These are phyloP conservation scores for Nemania bipapillata DNA, from an alignment of 2,329 filamentous ascomycete genomes.

Conservation along the genomic window DNA sequence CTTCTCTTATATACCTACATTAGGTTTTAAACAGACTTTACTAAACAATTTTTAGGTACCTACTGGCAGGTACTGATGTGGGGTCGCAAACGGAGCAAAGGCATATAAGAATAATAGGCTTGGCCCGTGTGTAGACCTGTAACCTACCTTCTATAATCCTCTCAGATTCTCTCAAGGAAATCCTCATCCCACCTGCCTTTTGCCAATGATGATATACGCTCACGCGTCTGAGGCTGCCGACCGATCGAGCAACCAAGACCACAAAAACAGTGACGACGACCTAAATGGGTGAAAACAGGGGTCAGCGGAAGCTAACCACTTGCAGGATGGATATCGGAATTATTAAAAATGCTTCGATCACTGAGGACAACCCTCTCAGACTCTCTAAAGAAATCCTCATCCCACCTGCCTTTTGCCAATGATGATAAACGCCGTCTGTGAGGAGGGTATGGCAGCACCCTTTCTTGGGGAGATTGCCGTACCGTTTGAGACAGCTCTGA, in stretches of 20 bases:
- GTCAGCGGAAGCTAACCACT: constrained; percentile 12
- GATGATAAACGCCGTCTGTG: constrained; percentile 29
- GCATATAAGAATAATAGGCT: no score
- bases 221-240: constrained; percentile 6
- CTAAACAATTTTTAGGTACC: no score
- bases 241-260: constrained; percentile 1
- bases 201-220: constrained; percentile 28
- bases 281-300: constrained; percentile 11
- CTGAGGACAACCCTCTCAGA: constrained; percentile 14
- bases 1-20: no score
- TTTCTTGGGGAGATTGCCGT: constrained; percentile 28
- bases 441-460: constrained; percentile 26
- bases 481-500: constrained; percentile 26
- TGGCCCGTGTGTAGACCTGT: no score
- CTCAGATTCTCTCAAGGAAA: constrained; percentile 13
- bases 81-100: no score
- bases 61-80: no score
- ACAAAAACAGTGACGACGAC: constrained; percentile 11
- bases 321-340: constrained; percentile 12
- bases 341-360: constrained; percentile 11
- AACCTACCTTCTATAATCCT: no score
- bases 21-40: no score
- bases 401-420: constrained; percentile 18
- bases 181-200: constrained; percentile 15
- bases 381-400: constrained; percentile 17